These are phyloP conservation scores for Penicillium macrosclerotiorum DNA, from an alignment of 495 filamentous ascomycete species.

Conservation along the genomic window DNA sequence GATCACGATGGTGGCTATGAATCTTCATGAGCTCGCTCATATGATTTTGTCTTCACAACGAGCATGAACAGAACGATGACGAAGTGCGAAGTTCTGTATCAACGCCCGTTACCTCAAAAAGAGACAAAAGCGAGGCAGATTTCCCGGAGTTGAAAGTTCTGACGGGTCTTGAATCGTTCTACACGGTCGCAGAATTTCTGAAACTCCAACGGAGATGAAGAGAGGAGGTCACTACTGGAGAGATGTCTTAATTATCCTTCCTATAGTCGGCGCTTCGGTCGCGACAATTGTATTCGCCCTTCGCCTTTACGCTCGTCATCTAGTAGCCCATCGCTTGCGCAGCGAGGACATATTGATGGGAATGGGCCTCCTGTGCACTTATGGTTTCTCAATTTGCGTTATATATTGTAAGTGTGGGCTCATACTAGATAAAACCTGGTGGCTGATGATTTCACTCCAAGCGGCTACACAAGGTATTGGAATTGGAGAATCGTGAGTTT, in stretches of 20 bases:
- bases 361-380: conserved; percentile 16
- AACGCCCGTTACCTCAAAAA: background rate
- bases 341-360: conserved; percentile 22
- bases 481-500: background rate
- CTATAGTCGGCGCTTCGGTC: conserved; percentile 13
- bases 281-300: conserved; percentile 20
- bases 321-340: conserved; percentile 3
- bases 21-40: background rate
- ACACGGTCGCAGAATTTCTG: background rate
- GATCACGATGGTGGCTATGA: too few species aligned
- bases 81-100: background rate
- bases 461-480: conserved; percentile 8
- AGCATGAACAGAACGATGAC: background rate
- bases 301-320: conserved; percentile 15
- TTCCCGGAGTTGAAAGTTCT: too few species aligned
- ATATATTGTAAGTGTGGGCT: conserved; percentile 17
- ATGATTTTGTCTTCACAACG: background rate
- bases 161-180: too few species aligned
- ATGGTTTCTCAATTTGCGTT: conserved; percentile 14
- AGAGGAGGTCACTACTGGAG: conserved; percentile 7
- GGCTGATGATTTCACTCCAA: background rate
- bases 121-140: too few species aligned
- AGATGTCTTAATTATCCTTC: conserved; percentile 13
- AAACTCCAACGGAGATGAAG: too few species aligned
- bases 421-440: background rate